These are phyloP conservation scores for Aspergillus nanangensis DNA, from an alignment of 495 filamentous ascomycete species.

Conservation along the genomic window DNA sequence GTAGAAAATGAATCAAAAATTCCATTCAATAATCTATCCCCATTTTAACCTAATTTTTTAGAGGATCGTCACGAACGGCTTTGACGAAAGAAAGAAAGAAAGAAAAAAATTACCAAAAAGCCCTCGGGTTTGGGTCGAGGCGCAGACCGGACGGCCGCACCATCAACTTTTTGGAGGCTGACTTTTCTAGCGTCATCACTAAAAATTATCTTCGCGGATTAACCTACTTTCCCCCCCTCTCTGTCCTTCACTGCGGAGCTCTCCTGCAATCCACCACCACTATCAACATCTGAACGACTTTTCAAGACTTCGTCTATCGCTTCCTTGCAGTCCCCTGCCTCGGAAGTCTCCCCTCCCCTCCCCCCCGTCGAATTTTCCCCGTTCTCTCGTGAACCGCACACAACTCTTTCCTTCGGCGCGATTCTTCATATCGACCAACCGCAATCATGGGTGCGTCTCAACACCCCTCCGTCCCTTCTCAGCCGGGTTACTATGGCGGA, in stretches of 20 bases:
- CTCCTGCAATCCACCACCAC: constrained; percentile 17
- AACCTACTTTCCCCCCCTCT: constrained; percentile 42
- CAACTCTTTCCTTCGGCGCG: constrained; percentile 36
- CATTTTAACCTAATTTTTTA: no score
- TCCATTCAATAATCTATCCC: no score
- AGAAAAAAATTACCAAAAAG: constrained; percentile 10
- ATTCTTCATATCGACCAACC: constrained; percentile 42
- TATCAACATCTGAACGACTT: constrained; percentile 14
- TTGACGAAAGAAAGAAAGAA: no score
- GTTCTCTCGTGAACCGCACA: constrained; percentile 39
- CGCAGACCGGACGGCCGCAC: constrained; percentile 18
- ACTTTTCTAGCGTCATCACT: constrained; percentile 48
- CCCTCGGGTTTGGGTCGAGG: constrained; percentile 24
- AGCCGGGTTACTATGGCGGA: constrained; percentile 5
- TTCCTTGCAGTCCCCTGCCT: constrained; percentile 7
- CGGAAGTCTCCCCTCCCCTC: constrained; percentile 17
- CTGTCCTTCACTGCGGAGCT: constrained; percentile 39
- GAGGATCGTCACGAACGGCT: no score
- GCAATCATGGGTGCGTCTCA: constrained; percentile 82
- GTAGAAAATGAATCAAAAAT: no score
- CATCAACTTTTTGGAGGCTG: constrained; percentile 30
- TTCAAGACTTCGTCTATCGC: constrained; percentile 2
- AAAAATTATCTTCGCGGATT: constrained; percentile 46
- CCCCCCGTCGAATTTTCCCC: constrained; percentile 8
- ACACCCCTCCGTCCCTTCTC: constrained; percentile 14